A percentile compares a stretch with the other conserved stretches of the same genome.
Evolutionary conservation across 148 eudicot genomes (phyloP).

Genomic region (Persicaria maculosa): DNA sequence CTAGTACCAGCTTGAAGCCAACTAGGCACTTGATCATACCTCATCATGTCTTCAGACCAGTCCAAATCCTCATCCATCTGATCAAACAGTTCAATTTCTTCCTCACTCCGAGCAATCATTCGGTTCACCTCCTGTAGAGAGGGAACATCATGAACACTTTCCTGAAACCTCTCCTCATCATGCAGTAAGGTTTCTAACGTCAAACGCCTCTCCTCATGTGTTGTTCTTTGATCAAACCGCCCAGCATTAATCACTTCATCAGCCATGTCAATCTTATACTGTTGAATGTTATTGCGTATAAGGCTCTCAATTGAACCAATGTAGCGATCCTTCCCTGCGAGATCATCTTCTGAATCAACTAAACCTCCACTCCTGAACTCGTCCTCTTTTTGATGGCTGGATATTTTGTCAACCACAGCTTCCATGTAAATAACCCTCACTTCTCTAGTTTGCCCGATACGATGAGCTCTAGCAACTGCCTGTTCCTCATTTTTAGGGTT

Average conservation of each 20-base stretch:
- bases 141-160: slow-evolving; percentile 91
- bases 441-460: slow-evolving; percentile 97
- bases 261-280: slow-evolving; percentile 98
- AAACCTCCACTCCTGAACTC: slow-evolving; percentile 68
- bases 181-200: slow-evolving; percentile 91
- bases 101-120: slow-evolving; percentile 95
- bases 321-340: slow-evolving; percentile 94
- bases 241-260: slow-evolving; percentile 99
- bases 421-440: slow-evolving; percentile 96
- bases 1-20: slow-evolving; percentile 83
- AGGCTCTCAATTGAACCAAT: slow-evolving; percentile 94
- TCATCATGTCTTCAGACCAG: slow-evolving; percentile 87
- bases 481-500: slow-evolving; percentile 99
- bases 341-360: slow-evolving; percentile 92
- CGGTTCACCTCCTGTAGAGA: slow-evolving; percentile 94
- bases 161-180: slow-evolving; percentile 97
- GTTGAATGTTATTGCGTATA: slow-evolving; percentile 91
- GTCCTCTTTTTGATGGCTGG: slow-evolving; percentile 93
- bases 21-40: slow-evolving; percentile 83
- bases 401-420: slow-evolving; percentile 87
- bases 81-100: slow-evolving; percentile 92
- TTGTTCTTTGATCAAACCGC: slow-evolving; percentile 96
- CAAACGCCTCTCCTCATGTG: slow-evolving; percentile 94
- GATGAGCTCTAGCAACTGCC: slow-evolving; percentile 99
- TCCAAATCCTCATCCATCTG: slow-evolving; percentile 97